A percentile compares a stretch with the other conserved stretches of the same genome.
These are phyloP conservation scores for Leishmania mexicana DNA, from an alignment of 208 protist genomes.

Conservation along the genomic window DNA sequence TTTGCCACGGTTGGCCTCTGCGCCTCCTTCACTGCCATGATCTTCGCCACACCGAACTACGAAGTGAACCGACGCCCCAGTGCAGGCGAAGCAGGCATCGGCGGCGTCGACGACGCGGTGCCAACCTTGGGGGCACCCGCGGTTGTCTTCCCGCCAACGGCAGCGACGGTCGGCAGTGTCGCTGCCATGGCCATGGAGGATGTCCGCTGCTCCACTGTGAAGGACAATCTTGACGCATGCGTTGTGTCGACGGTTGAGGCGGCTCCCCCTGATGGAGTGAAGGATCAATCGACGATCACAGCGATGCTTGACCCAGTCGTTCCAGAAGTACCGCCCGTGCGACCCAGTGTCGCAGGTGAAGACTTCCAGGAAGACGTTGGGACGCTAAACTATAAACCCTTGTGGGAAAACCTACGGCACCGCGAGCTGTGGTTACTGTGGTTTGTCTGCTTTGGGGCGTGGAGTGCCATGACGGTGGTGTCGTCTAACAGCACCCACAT, in stretches of 20 bases:
- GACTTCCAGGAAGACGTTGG: neutral
- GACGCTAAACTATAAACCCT: conserved; percentile 45
- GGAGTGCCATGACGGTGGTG: conserved; percentile 78
- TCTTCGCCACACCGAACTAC: conserved; percentile 71
- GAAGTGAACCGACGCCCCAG: conserved; percentile 36
- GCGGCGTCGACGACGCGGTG: neutral
- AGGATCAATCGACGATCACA: neutral
- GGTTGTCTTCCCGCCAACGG: neutral
- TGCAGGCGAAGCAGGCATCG: conserved; percentile 20
- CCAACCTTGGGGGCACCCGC: too few species aligned
- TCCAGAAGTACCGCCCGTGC: neutral
- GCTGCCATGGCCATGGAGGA: neutral
- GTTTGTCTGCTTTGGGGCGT: conserved; percentile 77
- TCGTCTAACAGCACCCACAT: conserved; percentile 81
- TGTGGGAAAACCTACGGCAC: conserved; percentile 57
- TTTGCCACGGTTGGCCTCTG: conserved; percentile 47
- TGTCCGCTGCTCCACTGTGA: neutral
- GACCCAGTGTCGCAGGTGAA: neutral
- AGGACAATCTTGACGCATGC: neutral
- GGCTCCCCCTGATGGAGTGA: neutral
- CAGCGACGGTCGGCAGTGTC: neutral
- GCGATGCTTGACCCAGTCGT: neutral
- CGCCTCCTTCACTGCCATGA: conserved; percentile 64
- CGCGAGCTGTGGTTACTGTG: conserved; percentile 85
- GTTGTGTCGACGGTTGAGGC: neutral